Base-by-base conservation (phyloP, 2,329 filamentous ascomycete genomes). In the Diaporthe australafricana region DNA sequence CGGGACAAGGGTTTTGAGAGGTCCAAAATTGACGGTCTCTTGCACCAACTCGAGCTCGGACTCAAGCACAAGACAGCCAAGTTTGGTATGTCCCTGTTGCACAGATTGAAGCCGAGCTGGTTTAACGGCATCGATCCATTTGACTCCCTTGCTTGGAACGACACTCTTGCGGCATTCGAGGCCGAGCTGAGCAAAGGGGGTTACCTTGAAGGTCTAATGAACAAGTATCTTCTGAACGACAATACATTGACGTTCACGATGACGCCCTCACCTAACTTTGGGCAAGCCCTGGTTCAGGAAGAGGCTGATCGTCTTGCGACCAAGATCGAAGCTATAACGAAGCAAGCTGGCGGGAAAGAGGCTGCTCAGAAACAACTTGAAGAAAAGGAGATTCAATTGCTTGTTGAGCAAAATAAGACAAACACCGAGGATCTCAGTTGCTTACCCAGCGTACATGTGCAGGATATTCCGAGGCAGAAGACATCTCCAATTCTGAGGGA, bases 11-110 rank as follows among this genome's bases (percentile, higher is more conserved):
- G 96, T 0, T 98, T 99, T 76, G 95, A 96, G 72, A 88, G 92
- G 77, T 90, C 92, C 77, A 99, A 99, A 82, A 94, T 99, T 72
- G 94, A 98, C 74, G 96, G 96, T 3, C 93, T 97, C 74, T 87
- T 99, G 68, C 96, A 99, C 81, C 96, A 98, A 81, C 84, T 98
- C 5, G 96, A 99, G 80, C 87, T 99, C n/a, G 89, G 92, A 0
- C 84, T 98, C 62, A 98, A 98, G 83, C 95, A 99, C 84, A 98
- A 98, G 86, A 98, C 95, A 0, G 94, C 96, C 69, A 95, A 93
- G 78, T 99, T 99, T 79, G 96, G 96, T 17, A 94, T 98, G 87
- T 92, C 92, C 22, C 89, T 98, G 68, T 90, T 99, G 82, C 94
- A 98, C 77, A 91, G 96, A 52, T 87, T 98, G 9, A 94, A 97